phyloP scores from a whole-genome alignment of 2,329 filamentous ascomycete species.

The Elsinoe australis region DNA sequence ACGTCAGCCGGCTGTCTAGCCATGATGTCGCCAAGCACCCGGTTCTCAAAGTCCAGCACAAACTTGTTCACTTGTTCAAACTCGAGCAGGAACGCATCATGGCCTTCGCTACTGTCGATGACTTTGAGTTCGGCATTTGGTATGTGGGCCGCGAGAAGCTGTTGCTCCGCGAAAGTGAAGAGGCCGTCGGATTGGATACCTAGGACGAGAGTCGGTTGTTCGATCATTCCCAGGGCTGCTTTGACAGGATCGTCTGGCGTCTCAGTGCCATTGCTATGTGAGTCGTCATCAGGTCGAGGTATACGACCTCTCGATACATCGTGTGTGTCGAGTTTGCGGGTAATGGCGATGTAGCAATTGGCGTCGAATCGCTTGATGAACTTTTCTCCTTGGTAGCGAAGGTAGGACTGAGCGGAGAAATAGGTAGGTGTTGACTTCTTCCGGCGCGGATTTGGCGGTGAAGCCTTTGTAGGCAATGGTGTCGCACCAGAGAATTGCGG shows the following conservation, averaged over 20 bases:
- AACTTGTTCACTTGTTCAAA: constrained; percentile 95
- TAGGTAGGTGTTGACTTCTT: constrained; percentile 58
- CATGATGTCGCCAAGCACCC: constrained; percentile 87
- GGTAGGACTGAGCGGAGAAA: constrained; percentile 95
- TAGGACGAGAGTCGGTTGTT: constrained; percentile 83
- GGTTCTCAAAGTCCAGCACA: constrained; percentile 72
- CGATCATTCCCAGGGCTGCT: constrained; percentile 69
- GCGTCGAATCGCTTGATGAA: constrained; percentile 96
- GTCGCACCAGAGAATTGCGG: constrained; percentile 42
- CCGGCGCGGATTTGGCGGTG: constrained; percentile 32
- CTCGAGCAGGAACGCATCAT: constrained; percentile 92
- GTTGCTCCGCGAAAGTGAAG: constrained; percentile 94
- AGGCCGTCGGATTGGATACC: constrained; percentile 94
- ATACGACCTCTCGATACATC: constrained; percentile 74
- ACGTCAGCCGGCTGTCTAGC: constrained; percentile 38
- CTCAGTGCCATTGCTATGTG: no score
- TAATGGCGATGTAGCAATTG: constrained; percentile 99
- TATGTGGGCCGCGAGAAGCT: constrained; percentile 79
- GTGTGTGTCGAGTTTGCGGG: constrained; percentile 93
- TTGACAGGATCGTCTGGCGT: constrained; percentile 55
- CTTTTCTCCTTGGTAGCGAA: constrained; percentile 92
- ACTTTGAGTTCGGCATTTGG: constrained; percentile 68
- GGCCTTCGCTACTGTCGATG: constrained; percentile 90
- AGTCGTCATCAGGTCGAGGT: no score
- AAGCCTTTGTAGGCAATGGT: constrained; percentile 23